Evolutionary conservation across 202 grass and related monocot genomes (phyloP), one percentile per base, ranked within the genome.

Genomic region (Saccharum hybrid): DNA sequence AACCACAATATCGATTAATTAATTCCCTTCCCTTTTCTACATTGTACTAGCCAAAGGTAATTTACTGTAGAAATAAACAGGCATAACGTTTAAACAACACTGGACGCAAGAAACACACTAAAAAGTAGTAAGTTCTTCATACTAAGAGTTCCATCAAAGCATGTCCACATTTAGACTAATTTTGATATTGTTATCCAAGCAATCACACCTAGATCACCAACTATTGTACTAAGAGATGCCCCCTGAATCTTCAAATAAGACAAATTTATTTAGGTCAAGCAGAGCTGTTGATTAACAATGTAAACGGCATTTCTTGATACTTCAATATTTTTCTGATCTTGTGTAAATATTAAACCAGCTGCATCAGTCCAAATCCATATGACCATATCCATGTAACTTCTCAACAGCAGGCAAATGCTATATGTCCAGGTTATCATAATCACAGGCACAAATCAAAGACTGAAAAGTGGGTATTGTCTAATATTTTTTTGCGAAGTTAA

Each of bases 1-100:
- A 62, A 87, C 52, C 34, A 80, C 15, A 80, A 48, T 39, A 30
- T 51, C 64, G 54, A 64, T 82, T 59, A 77, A 65, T 66, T 70
- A 81, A 34, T 39, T 76, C 9, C 67, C 16, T 39, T 71, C 13
- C 59, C 15, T 40, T 85, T 67, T 63, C 26, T 45, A 83, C 14
- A 54, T 65, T 83, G 9, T 56, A 51, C 11, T 57, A 69, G 14
- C 1, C 11, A 65, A 76, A 65, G 13, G n/a, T 37, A 74, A 39
- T 28, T 10, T 48, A 66, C n/a, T 49, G 57, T 51, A 65, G 15
- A 15, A 60, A 82, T 41, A 34, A 64, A 56, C 10, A 74, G 8
- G 30, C 63, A 66, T 56, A 31, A 71, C 37, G 41, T 69, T 40
- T 69, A 41, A 45, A 49, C 11, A 56, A 43, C 74, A 18, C 38